phyloP scores from a whole-genome alignment of 225 moss, liverwort and hornwort genomes.

The Thuidium tamariscinum region DNA sequence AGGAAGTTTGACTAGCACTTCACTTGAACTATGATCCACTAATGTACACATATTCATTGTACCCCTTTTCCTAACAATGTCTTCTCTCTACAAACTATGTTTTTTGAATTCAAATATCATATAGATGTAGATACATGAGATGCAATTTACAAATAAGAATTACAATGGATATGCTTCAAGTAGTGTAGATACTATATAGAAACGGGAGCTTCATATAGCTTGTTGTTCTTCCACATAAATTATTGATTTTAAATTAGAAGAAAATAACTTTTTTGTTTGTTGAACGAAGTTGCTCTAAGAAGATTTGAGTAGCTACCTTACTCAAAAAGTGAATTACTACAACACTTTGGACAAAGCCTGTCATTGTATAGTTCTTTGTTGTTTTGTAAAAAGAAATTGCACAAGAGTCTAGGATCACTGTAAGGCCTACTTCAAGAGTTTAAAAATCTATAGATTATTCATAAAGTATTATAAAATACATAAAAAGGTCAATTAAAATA shows the following conservation, averaged over 20 bases:
- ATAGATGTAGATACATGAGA: not conserved
- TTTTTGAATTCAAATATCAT: fast-evolving
- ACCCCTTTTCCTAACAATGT: fast-evolving
- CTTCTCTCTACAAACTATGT: not conserved
- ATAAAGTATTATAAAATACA: not conserved
- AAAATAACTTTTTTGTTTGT: fast-evolving
- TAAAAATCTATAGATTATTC: not conserved
- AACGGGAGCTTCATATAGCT: not conserved
- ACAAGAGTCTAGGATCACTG: no score
- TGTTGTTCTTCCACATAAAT: not conserved
- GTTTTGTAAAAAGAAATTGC: not conserved
- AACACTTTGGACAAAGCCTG: fast-evolving
- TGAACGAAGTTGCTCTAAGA: fast-evolving
- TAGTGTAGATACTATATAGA: not conserved
- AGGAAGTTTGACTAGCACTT: not conserved
- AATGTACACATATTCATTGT: not conserved
- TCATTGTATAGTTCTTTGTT: not conserved
- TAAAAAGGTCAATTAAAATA: not conserved
- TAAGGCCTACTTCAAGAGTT: not conserved
- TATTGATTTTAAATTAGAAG: not conserved
- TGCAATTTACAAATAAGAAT: fast-evolving
- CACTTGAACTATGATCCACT: fast-evolving
- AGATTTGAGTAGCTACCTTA: not conserved
- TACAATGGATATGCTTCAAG: not conserved
- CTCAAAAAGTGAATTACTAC: fast-evolving